Conservation (phyloP, 495 filamentous ascomycete species). For the Margaritispora aquatica region DNA sequence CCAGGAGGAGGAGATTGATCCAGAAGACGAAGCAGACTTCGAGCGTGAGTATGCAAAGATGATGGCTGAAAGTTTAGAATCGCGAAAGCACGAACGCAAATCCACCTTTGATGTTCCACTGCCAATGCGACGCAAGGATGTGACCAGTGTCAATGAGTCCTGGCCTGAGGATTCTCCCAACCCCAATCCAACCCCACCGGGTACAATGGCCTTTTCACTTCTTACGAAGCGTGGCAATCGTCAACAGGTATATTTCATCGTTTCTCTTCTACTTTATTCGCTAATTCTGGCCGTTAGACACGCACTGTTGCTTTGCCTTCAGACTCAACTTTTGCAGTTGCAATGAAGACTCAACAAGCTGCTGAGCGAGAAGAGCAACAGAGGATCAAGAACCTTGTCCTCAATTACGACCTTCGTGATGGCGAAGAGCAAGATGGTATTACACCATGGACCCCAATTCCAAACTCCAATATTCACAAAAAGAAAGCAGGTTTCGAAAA, state of each 20-base stretch:
- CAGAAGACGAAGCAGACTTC: constrained; percentile 93
- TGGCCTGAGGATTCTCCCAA: constrained; percentile 39
- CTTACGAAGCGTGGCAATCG: constrained; percentile 95
- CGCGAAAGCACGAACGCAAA: constrained; percentile 90
- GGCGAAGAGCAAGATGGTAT: constrained; percentile 72
- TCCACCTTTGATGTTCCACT: constrained; percentile 88
- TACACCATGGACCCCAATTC: constrained; percentile 32
- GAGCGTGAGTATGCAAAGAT: constrained; percentile 97
- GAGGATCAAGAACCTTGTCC: constrained; percentile 93
- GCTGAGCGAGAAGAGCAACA: constrained; percentile 94
- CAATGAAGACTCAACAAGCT: constrained; percentile 91
- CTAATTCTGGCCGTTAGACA: constrained; percentile 48
- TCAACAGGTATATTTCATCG: constrained; percentile 61
- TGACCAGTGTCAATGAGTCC: constrained; percentile 40
- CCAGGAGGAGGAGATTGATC: constrained; percentile 84
- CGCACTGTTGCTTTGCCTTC: constrained; percentile 91
- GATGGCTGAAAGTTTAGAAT: constrained; percentile 95
- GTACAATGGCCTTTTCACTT: constrained; percentile 88
- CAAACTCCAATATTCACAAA: constrained; percentile 40
- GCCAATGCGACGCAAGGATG: constrained; percentile 72
- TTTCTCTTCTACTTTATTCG: constrained; percentile 7
- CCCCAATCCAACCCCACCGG: constrained; percentile 37
- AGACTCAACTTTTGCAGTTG: constrained; percentile 88
- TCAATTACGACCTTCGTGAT: constrained; percentile 89
- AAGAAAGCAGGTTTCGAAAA: constrained; percentile 41